These are phyloP conservation scores for Carex kokanica DNA, from an alignment of 176 grass and related monocot genomes.

Conservation along the genomic window DNA sequence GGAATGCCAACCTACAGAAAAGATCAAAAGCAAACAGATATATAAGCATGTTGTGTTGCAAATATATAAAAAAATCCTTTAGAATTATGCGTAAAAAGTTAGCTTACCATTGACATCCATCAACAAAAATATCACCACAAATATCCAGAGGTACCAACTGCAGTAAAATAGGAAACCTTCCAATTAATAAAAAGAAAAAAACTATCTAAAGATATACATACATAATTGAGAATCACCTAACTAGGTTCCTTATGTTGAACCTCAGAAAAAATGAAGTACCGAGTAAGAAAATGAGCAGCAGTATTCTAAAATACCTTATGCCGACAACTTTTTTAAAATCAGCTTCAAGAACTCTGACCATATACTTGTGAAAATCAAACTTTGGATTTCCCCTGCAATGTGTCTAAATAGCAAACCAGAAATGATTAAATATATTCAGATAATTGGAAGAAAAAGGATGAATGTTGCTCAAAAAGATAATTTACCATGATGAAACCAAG, in stretches of 20 bases:
- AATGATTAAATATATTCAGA: neutral
- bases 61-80: neutral
- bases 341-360: constrained; percentile 74
- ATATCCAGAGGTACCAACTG: constrained; percentile 94
- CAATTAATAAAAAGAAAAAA: neutral
- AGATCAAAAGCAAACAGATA: neutral
- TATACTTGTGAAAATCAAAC: constrained; percentile 84
- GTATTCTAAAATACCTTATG: constrained; percentile 50
- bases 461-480: constrained; percentile 15
- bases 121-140: constrained; percentile 89
- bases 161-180: neutral
- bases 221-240: neutral
- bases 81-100: constrained; percentile 1
- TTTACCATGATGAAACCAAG: constrained; percentile 92
- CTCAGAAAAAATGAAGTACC: neutral
- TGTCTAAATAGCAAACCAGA: constrained; percentile 43
- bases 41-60: neutral
- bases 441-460: neutral
- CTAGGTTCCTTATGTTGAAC: constrained; percentile 6
- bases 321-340: constrained; percentile 96
- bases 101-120: constrained; percentile 85
- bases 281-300: constrained; percentile 17
- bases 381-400: constrained; percentile 74
- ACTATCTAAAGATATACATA: neutral
- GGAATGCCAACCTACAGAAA: constrained; percentile 81